Evolutionary conservation across 164 flowering plant species (phyloP), one percentile per base, ranked within the genome.

Genomic region (Chimonanthus praecox): DNA sequence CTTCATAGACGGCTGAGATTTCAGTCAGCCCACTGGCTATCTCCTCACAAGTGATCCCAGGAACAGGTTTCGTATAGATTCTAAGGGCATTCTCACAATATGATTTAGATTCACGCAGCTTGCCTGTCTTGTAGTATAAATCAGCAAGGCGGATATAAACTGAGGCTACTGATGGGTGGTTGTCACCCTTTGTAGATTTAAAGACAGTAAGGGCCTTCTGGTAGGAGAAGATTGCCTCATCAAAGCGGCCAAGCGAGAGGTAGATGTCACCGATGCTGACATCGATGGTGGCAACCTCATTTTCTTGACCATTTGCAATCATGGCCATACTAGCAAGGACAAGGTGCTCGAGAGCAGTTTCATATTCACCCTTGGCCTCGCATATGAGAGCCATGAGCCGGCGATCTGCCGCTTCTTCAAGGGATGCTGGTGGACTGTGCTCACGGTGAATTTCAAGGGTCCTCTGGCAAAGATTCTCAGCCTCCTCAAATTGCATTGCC

Each of bases 321-420:
- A 95, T 89, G 33, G 98, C 96, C 98, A 93, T 90, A 80, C 97
- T 90, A 75, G 99, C 94, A 51, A 96, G 94, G 75, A 96, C 99
- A 74, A 96, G 98, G 80, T 96, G 97, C 85, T 96, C 99, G 16
- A 96, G 92, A 58, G 98, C 97, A 43, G 90, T 48, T 79, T 96
- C 99, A 71, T 90, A 89, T 67, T 94, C 98, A 50, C 97, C 94
- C 77, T 89, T 94, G 47, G 98, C 97, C 82, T 95, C 99, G 73
- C 89, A 92, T 66, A 95, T 81, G 51, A 93, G 91, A 67, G 97
- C 99, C 98, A 96, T 96, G 73, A 96, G 76, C 21, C 99, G 85
- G 48, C 98, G 90, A 73, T 96, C 99, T 63, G 97, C 92, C n/a
- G 98, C 98, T 74, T 95, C 99, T 81, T 96, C 99, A 18, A 89